Evolutionary conservation across 1,284 basidiomycete genomes (phyloP), one percentile per base, ranked within the genome.

Genomic region (Rhodotorula sp.): DNA sequence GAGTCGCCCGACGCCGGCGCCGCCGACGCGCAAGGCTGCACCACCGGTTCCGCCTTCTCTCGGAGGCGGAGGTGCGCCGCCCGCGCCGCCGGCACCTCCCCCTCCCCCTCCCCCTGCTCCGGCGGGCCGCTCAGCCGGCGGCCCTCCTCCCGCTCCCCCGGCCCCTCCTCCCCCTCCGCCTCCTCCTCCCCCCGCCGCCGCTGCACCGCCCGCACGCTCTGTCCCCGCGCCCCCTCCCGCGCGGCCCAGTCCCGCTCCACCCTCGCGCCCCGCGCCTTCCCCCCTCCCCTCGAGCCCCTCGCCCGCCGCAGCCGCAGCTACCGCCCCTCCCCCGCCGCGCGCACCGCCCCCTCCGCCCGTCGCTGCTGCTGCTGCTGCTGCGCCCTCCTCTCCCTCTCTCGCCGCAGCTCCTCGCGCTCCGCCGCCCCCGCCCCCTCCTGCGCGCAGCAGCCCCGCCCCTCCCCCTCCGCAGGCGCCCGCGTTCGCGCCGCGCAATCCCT

Each of bases 191-290:
- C 48, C 19, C 19, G 17, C 45, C 12, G 14, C 44, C 14, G 23
- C n/a, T 21, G 44, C 50, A 13, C 45, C 58, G 7, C 53, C 65
- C 4, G 54, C 46, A 4, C 58, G 50, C 23, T 14, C 42, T n/a
- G 9, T 49, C 7, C 66, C 53, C 7, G 53, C 63, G 25, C 57
- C 64, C 5, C 69, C 69, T 21, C 49, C 64, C 3, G 34, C 66
- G 12, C 27, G 60, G 17, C 52, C 68, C 9, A 44, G 23, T 13
- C 57, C 62, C 8, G 52, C 60, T 13, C 52, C 67, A 1, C 64
- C 59, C 3, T 12, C 25, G 7, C 44, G 53, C 3, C 17, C 7
- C 53, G 27, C 17, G 27, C 55, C 4, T 27, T 48, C 2, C 49
- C 61, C n/a, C 27, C 61, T 44, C 41, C 61, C 4, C 46, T 41